Evolutionary conservation across 139 green algal genomes (phyloP), one percentile per base, ranked within the genome.

Genomic region (Chlamydomonas sp.): DNA sequence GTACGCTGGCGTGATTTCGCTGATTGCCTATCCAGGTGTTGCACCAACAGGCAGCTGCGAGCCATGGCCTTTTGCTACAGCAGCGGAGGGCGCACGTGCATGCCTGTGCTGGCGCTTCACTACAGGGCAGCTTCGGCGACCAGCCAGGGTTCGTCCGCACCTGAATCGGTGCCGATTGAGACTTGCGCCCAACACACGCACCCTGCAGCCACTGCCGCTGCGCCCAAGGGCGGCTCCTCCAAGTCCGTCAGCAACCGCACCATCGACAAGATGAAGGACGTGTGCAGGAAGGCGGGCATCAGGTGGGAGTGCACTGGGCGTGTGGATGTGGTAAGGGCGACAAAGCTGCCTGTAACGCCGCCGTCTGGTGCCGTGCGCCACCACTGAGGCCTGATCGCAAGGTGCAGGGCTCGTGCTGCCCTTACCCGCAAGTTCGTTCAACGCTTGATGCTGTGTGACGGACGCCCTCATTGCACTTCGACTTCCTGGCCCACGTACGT

Each of bases 281-380:
- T 92, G 15, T 90, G 86, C 84, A 90, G 90, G 60, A 68, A 83
- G 63, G 89, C 91, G 10, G 89, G 74, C 79, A 90, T 93, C 76
- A 90, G 89, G 79, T 91, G 87, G 73, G 74, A 69, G 2, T 14
- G 62, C 18, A 58, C 57, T 59, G 17, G 5, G 3, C 62, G 1
- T 2, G 17, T 60, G 4, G 49, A 18, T 6, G 17, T 77, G 20
- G 15, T 12, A 5, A 60, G 57, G 49, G 18, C 2, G 2, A 10
- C 12, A 3, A 1, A 18, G n/a, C 2, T 60, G 4, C 5, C 3
- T 7, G 59, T 71, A 1, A 57, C 4, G 20, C 1, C n/a, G 2
- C 1, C 2, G 49, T 18, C 18, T 1, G 5, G 68, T 74, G 31
- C 73, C 73, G 31, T n/a, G 20, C n/a, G 12, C 73, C 66, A 18